Conservation (phyloP, 805 yeast genomes). For the Hanseniaspora clermontiae region DNA sequence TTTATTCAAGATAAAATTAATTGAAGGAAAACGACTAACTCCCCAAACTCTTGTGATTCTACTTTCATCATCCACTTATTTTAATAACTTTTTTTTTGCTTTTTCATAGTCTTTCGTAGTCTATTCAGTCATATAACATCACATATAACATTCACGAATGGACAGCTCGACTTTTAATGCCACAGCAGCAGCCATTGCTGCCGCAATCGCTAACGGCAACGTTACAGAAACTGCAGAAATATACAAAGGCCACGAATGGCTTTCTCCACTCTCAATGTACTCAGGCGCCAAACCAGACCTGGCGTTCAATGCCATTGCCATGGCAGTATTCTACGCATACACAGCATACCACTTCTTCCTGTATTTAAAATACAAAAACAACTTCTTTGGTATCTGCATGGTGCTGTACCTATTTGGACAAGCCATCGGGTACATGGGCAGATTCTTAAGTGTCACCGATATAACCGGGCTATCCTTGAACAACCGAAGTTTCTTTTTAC, state of each 20-base stretch:
- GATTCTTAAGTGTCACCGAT: slow-evolving; percentile 37
- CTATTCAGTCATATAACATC: too few species aligned
- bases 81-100: too few species aligned
- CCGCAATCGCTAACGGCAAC: slow-evolving; percentile 1
- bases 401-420: slow-evolving; percentile 33
- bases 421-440: slow-evolving; percentile 53
- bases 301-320: slow-evolving; percentile 47
- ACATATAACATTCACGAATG: neutral
- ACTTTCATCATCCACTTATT: too few species aligned
- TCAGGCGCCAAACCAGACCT: slow-evolving; percentile 37
- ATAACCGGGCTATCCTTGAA: slow-evolving; percentile 15
- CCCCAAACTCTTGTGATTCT: too few species aligned
- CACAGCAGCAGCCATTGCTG: slow-evolving; percentile 8
- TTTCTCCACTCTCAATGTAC: slow-evolving; percentile 17
- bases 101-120: too few species aligned
- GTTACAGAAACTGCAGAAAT: neutral
- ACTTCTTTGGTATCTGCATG: slow-evolving; percentile 39
- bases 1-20: too few species aligned
- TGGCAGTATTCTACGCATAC: slow-evolving; percentile 41
- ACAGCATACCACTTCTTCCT: slow-evolving; percentile 32
- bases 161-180: neutral
- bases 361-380: slow-evolving; percentile 38
- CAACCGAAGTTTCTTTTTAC: slow-evolving; percentile 34
- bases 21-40: too few species aligned
- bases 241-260: slow-evolving; percentile 18